These are phyloP conservation scores for Fusarium napiforme DNA, from an alignment of 2,329 filamentous ascomycete species.

Conservation along the genomic window DNA sequence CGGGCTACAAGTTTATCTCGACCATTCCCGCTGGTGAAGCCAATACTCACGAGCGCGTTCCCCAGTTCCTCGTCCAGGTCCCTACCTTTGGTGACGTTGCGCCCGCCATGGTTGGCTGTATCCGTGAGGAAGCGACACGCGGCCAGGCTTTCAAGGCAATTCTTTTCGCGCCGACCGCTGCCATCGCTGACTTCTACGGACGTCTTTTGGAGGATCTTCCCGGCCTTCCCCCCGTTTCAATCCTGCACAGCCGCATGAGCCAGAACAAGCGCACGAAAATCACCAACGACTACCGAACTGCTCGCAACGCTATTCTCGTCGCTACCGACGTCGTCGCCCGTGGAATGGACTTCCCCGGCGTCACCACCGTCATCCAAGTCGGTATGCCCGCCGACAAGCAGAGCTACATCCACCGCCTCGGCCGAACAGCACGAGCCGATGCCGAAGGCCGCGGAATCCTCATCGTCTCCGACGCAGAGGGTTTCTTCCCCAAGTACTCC, in stretches of 20 bases:
- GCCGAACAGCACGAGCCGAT: conserved; percentile 73
- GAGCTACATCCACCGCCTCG: conserved; percentile 75
- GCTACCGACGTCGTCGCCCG: conserved; percentile 78
- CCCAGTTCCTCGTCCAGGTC: conserved; percentile 75
- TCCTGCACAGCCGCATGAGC: conserved; percentile 63
- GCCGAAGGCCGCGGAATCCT: conserved; percentile 72
- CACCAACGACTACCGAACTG: conserved; percentile 71
- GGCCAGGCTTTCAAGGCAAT: conserved; percentile 80
- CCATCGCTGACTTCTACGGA: conserved; percentile 62
- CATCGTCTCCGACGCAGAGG: conserved; percentile 64
- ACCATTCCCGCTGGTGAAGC: conserved; percentile 80
- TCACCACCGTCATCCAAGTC: conserved; percentile 73
- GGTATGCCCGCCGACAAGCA: conserved; percentile 69
- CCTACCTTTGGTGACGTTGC: conserved; percentile 77
- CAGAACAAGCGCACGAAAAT: conserved; percentile 63
- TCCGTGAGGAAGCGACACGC: conserved; percentile 57
- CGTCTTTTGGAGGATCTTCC: conserved; percentile 54
- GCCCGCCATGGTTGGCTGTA: conserved; percentile 66
- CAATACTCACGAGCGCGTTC: conserved; percentile 80
- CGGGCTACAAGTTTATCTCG: conserved; percentile 81
- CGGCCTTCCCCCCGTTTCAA: conserved; percentile 56
- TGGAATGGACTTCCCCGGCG: conserved; percentile 78
- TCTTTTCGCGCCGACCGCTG: conserved; percentile 76
- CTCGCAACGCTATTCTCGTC: conserved; percentile 65
- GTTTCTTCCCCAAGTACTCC: conserved; percentile 60